These are phyloP conservation scores for Blepharisma undulans DNA, from an alignment of 169 alveolate species.

Conservation along the genomic window DNA sequence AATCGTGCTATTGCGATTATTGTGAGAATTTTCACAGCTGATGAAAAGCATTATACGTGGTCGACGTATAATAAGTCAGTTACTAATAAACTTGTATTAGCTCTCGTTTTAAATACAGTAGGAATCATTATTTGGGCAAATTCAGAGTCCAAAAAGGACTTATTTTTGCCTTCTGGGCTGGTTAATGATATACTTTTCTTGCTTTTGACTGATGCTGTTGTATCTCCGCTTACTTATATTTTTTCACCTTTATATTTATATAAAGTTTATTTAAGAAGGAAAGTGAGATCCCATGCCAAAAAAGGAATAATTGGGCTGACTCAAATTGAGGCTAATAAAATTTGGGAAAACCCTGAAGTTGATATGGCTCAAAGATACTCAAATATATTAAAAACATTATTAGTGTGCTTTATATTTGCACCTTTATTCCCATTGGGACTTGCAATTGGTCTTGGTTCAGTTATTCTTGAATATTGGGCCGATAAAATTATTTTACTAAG, in stretches of 20 bases:
- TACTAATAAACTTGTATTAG: not conserved
- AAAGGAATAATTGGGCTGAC: slow-evolving; percentile 2
- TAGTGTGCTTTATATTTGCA: slow-evolving; percentile 3
- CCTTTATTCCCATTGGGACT: slow-evolving; percentile 34
- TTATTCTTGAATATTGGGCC: slow-evolving; percentile 31
- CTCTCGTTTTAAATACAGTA: slow-evolving; percentile 2
- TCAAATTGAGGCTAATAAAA: slow-evolving; percentile 11
- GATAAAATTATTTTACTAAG: slow-evolving; percentile 31
- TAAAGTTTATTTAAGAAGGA: slow-evolving; percentile 1
- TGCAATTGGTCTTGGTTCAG: not conserved
- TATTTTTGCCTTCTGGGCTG: not conserved
- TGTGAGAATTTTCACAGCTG: not conserved
- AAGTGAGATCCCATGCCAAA: not conserved
- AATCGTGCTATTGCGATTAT: not conserved
- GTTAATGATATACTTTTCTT: not conserved
- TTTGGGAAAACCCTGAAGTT: slow-evolving; percentile 9
- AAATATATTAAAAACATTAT: not conserved
- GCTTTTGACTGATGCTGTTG: not conserved
- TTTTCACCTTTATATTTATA: slow-evolving; percentile 18
- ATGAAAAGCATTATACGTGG: slow-evolving; percentile 28
- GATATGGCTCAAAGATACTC: slow-evolving; percentile 38
- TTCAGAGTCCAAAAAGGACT: not conserved
- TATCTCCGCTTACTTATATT: slow-evolving; percentile 12
- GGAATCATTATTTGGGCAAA: not conserved
- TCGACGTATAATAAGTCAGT: slow-evolving; percentile 2